Conservation (phyloP, 257 asterid genomes). For the Plectranthus barbatus region DNA sequence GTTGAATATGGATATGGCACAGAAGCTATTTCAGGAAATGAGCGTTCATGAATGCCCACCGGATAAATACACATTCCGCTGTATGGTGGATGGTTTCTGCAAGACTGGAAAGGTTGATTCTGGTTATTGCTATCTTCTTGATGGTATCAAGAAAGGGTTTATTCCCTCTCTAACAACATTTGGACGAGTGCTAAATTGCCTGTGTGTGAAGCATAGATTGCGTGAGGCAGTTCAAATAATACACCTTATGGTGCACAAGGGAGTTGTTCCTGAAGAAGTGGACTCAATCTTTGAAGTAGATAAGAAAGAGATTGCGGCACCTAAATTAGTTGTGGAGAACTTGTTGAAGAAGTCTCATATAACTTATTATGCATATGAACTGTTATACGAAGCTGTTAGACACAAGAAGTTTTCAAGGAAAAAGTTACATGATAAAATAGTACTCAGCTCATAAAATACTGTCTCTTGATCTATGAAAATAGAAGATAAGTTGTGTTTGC, state of each 20-base stretch:
- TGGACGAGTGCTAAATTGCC: conserved; percentile 76
- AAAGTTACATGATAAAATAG: conserved; percentile 15
- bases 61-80: conserved; percentile 61
- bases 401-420: conserved; percentile 54
- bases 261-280: conserved; percentile 65
- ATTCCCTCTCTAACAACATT: conserved; percentile 51
- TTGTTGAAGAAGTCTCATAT: conserved; percentile 66
- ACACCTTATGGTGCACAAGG: conserved; percentile 67
- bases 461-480: background rate
- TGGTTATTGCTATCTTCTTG: conserved; percentile 48
- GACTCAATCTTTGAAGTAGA: conserved; percentile 62
- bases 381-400: conserved; percentile 68
- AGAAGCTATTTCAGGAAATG: conserved; percentile 57
- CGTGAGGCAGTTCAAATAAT: conserved; percentile 59
- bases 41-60: conserved; percentile 33
- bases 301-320: conserved; percentile 71
- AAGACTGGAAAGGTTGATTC: conserved; percentile 56
- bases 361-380: conserved; percentile 61
- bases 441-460: conserved; percentile 10
- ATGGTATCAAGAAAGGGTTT: conserved; percentile 39
- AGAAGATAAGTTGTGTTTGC: no score
- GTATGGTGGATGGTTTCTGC: conserved; percentile 83
- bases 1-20: conserved; percentile 50
- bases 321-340: conserved; percentile 79
- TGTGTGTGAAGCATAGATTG: conserved; percentile 55